Base-by-base conservation (phyloP, 371 early-diverging fungal species). In the Mucor plumbeus region DNA sequence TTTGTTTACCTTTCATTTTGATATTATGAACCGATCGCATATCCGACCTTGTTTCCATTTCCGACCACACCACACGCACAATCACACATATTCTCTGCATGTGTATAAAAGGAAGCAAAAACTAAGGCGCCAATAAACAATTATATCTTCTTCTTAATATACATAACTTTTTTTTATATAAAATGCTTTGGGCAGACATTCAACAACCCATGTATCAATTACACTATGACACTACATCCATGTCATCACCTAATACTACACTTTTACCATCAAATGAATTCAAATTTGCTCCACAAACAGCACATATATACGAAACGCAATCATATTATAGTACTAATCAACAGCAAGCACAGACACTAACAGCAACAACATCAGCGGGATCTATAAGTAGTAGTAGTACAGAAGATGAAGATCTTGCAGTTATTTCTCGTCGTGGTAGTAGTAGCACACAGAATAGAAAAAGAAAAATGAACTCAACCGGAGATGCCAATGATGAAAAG, bases 401-500 rank as follows among this genome's bases (percentile, higher is more conserved):
- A 26, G 63, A 53, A 5, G 53, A 50, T 50, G 50, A 63, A 41
- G 63, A 54, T 41, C 36, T 53, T 34, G 21, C 15, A 7, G 15
- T 36, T 13, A n/a, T 56, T 7, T 14, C 41, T 59, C 59, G 39
- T 40, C 40, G 39, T 41, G 26, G 26, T 26, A 47, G 9, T 4
- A 53, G 31, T 14, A 14, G 26, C 5, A 53, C 53, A 59, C 59
- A 40, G 21, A 13, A 41, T 15, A 61, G 56, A 36, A 36, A 56
- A 56, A 56, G 6, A 14, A 53, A 53, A 26, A 21, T 53, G 13
- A 31, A 14, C 11, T 26, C 53, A 11, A 11, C 53, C 21, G 26
- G 31, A 19, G 53, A 53, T 11, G 69, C 73, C 50, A 86, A 84
- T 17, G 89, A 88, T 26, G 91, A 91, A 59, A 92, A 90, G 67